Evolutionary conservation across 441 rosid species (phyloP).

Genomic region (Melastoma candidum): DNA sequence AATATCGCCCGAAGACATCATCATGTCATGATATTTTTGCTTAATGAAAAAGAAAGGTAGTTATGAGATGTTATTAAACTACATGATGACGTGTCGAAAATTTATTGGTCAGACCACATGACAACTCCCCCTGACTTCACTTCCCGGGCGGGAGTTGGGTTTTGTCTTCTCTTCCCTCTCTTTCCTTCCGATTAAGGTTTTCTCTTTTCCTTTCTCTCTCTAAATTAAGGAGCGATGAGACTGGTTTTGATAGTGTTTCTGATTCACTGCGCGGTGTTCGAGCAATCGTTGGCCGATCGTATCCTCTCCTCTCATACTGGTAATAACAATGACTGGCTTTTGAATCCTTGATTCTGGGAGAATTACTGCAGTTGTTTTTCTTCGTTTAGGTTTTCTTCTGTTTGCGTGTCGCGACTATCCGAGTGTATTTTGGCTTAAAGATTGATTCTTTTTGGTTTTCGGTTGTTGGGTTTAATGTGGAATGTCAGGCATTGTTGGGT

Average conservation of each 20-base stretch:
- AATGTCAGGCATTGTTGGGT: too few relatives aligned
- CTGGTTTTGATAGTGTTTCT: conserved; percentile 23
- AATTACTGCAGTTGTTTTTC: neutral
- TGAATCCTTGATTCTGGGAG: neutral
- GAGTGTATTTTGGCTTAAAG: too few relatives aligned
- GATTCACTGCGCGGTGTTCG: conserved; percentile 16
- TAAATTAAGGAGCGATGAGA: neutral
- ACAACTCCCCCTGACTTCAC: neutral
- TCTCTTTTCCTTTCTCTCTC: neutral
- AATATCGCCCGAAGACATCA: too few relatives aligned
- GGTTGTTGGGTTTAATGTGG: too few relatives aligned
- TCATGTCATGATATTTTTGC: too few relatives aligned
- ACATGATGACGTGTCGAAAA: conserved; percentile 20
- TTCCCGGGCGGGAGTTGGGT: neutral
- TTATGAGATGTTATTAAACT: too few relatives aligned
- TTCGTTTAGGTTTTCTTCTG: neutral
- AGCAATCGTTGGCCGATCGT: conserved; percentile 40
- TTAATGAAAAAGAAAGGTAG: too few relatives aligned
- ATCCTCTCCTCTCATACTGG: conserved; percentile 62
- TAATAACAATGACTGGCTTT: conserved; percentile 10
- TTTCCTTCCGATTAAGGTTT: neutral
- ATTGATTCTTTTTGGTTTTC: too few relatives aligned
- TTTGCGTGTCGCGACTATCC: too few relatives aligned
- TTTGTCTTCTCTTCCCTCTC: neutral
- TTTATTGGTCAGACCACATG: conserved; percentile 14